phyloP scores from a whole-genome alignment of 208 protist species.

The Wallacemonas sp. region DNA sequence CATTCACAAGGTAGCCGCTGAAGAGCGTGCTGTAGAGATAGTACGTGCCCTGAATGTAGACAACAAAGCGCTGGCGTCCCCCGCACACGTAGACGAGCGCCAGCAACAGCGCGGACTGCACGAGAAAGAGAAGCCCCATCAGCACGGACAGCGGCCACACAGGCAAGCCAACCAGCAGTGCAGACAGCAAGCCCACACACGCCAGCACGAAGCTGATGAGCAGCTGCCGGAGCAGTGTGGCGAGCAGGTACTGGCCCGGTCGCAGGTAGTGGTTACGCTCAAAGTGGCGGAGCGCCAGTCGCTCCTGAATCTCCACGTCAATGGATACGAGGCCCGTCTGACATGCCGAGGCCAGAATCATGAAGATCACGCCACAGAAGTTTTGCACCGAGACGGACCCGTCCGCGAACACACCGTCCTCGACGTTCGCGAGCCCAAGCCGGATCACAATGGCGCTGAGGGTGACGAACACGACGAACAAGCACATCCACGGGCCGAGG shows the following conservation, averaged over 20 bases:
- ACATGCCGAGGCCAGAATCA: constrained; percentile 48
- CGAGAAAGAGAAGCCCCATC: constrained; percentile 42
- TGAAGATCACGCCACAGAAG: constrained; percentile 51
- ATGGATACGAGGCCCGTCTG: constrained; percentile 51
- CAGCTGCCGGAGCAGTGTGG: constrained; percentile 40
- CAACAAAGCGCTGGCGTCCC: constrained; percentile 24
- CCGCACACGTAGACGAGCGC: constrained; percentile 42
- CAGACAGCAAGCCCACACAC: constrained; percentile 22
- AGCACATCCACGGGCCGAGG: constrained; percentile 38
- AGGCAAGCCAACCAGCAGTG: constrained; percentile 35
- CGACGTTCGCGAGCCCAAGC: background rate
- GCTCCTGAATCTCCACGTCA: constrained; percentile 48
- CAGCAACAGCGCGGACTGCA: constrained; percentile 38
- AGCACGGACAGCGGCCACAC: constrained; percentile 25
- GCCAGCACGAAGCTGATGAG: constrained; percentile 34
- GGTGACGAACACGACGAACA: constrained; percentile 42
- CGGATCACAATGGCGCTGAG: constrained; percentile 26
- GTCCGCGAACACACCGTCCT: too few species aligned
- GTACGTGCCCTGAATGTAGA: constrained; percentile 32
- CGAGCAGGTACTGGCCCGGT: constrained; percentile 38
- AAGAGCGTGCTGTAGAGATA: constrained; percentile 58
- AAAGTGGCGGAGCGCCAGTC: constrained; percentile 34
- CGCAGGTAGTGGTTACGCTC: constrained; percentile 43
- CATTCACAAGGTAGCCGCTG: constrained; percentile 48
- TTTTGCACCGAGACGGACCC: constrained; percentile 37